Base-by-base conservation (phyloP, 1,139 yeast genomes). In the Zygosaccharomyces sapae region DNA sequence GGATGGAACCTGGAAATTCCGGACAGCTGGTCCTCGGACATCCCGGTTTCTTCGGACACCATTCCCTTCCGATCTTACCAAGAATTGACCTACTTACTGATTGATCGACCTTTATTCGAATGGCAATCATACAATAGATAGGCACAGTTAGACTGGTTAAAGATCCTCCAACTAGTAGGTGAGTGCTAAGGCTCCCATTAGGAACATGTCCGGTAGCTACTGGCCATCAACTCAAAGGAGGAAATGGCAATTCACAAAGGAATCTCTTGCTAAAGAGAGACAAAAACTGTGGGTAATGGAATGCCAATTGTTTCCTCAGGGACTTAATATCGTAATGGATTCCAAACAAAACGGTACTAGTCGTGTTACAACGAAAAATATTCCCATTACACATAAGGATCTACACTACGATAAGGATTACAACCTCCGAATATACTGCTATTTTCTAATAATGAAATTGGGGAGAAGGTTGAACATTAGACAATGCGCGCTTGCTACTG, bases 401-500 rank as follows among this genome's bases (percentile, higher is more conserved):
- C 63, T 81, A 31, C 72, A 70, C 44, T 80, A 79, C 57, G 88
- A 83, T 61, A 69, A 72, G 48, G 80, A 66, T 46, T 66, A 57
- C 45, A 66, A 80, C 61, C 74, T 82, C 76, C 67, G 89, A 48
- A 83, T 85, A 34, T 84, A 79, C 62, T 71, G 84, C 50, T 89
- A 84, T 62, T 79, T 80, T 48, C 69, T 87, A 53, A 73, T 87
- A 37, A 81, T 83, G 58, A 80, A 83, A 58, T 71, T 92, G 12
- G 97, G 97, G 0, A 72, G 95, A 54, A 73, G 94, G 46, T 69
- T 92, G 44, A 81, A 80, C 48, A 73, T 87, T 31, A 70, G 97
- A 40, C 97, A 90, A 62, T 75, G 89, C 35, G 94, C 94, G 0
- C 65, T 90, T 33, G 87, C 96, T 1, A 86, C 96, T 0, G 95